Evolutionary conservation across 805 yeast species (phyloP), one percentile per base, ranked within the genome.

Genomic region (Candida morakotiae): DNA sequence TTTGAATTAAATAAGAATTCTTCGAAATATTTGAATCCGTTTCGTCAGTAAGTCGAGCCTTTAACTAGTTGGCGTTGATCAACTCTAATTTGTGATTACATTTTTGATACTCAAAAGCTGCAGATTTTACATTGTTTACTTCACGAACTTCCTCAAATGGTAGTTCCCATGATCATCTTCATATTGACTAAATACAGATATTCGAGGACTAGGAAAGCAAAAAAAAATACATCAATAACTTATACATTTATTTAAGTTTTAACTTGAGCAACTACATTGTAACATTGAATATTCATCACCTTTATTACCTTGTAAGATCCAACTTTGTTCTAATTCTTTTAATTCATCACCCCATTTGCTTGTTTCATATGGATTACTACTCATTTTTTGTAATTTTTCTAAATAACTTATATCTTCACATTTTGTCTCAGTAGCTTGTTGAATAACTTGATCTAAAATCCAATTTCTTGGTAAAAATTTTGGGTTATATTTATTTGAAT

Each of bases 401-500:
- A 88, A 63, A 28, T 74, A 62, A 1, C 67, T 62, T 9, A 69
- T 51, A 52, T 79, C 80, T 22, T 53, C 53, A n/a, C 62, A 64
- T 24, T 73, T 67, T 20, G 71, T 64, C 2, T 78, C 84, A 25
- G 71, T 66, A 0, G 80, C 70, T 31, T 64, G 61, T 20, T 74
- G 70, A 31, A 86, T 81, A 1, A 87, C 96, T 43, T 88, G 89
- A 37, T 87, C 87, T 37, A 93, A 66, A 36, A 89, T 81, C 88
- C 95, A 87, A 45, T 80, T 84, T 42, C 91, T 71, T 15, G 96
- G 93, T 5, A 84, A 72, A 52, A 91, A 91, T 24, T 76, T 53
- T 2, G 98, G 98, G 51, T 91, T 93, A 34, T 61, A 64, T 2
- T 47, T 22, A 40, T 46, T 13, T 51, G 54, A 13, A 60, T 72